phyloP scores from a whole-genome alignment of 345 rosid genomes.

The Balakata baccata region DNA sequence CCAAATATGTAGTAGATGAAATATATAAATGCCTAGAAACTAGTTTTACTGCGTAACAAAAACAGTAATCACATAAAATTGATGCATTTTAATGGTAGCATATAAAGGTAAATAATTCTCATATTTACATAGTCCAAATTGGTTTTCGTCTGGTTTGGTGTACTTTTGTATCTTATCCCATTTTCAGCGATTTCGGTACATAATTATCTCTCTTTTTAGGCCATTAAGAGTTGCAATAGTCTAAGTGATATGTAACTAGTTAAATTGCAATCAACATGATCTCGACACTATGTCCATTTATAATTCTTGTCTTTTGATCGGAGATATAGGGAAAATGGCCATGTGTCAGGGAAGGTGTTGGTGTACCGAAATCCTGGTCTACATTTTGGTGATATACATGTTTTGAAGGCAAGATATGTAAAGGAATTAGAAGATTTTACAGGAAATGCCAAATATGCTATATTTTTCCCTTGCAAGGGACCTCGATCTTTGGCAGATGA shows the following conservation, averaged over 20 bases:
- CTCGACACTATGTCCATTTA: not conserved
- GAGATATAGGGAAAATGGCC: constrained; percentile 57
- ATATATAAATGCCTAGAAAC: not conserved
- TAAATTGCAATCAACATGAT: not conserved
- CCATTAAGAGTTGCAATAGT: not conserved
- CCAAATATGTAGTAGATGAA: not conserved
- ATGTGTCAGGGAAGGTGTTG: constrained; percentile 66
- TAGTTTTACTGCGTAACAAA: not conserved
- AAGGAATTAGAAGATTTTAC: constrained; percentile 46
- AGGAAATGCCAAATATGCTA: constrained; percentile 74
- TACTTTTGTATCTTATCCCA: not conserved
- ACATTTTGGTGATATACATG: constrained; percentile 83
- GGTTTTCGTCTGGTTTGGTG: not conserved
- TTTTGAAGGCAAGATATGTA: constrained; percentile 57
- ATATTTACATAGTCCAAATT: no score
- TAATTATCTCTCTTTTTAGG: no score
- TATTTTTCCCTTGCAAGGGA: constrained; percentile 65
- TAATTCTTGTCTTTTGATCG: constrained; percentile 5
- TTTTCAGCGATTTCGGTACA: not conserved
- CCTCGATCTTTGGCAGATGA: constrained; percentile 74
- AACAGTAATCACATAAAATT: not conserved
- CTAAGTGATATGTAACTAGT: not conserved
- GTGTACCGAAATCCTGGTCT: constrained; percentile 81
- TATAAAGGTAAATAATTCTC: not conserved
- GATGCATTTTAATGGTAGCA: not conserved